These are phyloP conservation scores for Nicotiana benthamiana DNA, from an alignment of 257 asterid genomes.

Conservation along the genomic window DNA sequence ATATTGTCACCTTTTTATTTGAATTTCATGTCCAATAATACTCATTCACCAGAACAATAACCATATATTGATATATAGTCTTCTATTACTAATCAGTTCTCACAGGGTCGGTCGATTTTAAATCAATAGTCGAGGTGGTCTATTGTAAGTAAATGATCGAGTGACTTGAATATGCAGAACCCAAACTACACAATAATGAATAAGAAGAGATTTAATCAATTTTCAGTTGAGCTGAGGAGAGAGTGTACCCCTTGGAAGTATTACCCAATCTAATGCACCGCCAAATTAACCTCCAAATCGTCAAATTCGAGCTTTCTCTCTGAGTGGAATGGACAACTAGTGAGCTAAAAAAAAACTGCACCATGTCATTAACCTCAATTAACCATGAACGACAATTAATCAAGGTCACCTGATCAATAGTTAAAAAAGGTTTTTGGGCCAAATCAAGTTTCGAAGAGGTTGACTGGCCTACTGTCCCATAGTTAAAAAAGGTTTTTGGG, in stretches of 20 bases:
- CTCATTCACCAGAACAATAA: background rate
- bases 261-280: background rate
- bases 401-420: too few species aligned
- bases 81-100: background rate
- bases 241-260: background rate
- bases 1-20: too few species aligned
- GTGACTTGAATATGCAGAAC: background rate
- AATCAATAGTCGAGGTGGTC: background rate
- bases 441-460: too few species aligned
- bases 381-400: too few species aligned
- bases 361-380: too few species aligned
- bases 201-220: too few species aligned
- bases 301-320: background rate
- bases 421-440: too few species aligned
- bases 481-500: background rate
- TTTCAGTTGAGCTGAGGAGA: background rate
- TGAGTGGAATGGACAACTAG: background rate
- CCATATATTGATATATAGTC: background rate
- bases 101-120: background rate
- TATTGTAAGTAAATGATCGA: too few species aligned
- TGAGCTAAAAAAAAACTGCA: background rate
- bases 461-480: too few species aligned
- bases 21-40: too few species aligned
- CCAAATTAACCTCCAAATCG: background rate
- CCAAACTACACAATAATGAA: background rate